phyloP scores from a whole-genome alignment of 306 rosid genomes.

The Vachellia pachyceras region DNA sequence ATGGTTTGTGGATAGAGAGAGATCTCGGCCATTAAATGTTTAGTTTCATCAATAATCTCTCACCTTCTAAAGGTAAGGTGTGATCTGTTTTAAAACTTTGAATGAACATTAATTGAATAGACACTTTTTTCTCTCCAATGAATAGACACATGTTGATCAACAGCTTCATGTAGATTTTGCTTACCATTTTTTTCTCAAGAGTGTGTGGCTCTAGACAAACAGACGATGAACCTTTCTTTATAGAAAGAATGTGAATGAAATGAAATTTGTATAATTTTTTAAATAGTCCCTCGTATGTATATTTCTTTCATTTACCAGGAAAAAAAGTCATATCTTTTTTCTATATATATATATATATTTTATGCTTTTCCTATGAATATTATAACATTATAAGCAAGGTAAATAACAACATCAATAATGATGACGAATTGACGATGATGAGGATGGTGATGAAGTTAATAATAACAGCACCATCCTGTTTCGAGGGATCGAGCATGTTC shows the following conservation, averaged over 20 bases:
- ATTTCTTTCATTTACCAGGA: not conserved
- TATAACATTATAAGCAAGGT: conserved; percentile 34
- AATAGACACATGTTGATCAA: not conserved
- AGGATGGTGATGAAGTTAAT: conserved; percentile 9
- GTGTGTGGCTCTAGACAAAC: conserved; percentile 35
- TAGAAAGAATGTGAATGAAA: not conserved
- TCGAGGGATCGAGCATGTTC: conserved; percentile 36
- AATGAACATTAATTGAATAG: not conserved
- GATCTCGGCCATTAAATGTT: conserved; percentile 62
- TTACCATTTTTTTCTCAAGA: conserved; percentile 24
- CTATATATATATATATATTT: conserved; percentile 10
- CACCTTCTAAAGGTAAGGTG: conserved; percentile 17
- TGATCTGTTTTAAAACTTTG: not conserved
- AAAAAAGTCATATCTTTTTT: not conserved
- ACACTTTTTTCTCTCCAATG: too few relatives aligned
- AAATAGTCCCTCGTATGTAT: not conserved
- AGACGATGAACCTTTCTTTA: not conserved
- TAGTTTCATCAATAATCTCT: conserved; percentile 32
- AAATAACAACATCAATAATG: not conserved
- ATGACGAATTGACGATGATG: too few relatives aligned
- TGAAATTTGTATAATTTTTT: too few relatives aligned
- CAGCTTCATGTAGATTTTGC: conserved; percentile 16
- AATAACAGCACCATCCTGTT: conserved; percentile 39
- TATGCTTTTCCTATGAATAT: conserved; percentile 15
- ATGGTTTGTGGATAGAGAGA: conserved; percentile 97